A percentile compares a stretch with the other conserved stretches of the same genome.
phyloP scores from a whole-genome alignment of 2,329 filamentous ascomycete species.

The Lasiodiplodia citricola region DNA sequence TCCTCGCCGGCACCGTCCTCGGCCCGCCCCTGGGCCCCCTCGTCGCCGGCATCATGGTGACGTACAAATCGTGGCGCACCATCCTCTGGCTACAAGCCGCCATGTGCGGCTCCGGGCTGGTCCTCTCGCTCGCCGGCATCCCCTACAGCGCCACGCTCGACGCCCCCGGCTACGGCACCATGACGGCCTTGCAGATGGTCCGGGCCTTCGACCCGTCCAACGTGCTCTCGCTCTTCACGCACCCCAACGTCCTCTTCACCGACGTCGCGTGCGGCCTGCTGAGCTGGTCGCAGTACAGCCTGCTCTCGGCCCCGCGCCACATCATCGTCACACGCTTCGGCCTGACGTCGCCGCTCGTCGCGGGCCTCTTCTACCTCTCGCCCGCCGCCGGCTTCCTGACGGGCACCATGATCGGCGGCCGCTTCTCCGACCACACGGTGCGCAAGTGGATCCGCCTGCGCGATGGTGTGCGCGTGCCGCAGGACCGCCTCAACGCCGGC shows the following conservation, averaged over 20 bases:
- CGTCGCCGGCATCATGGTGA: conserved; percentile 40
- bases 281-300: conserved; percentile 32
- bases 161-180: not conserved
- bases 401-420: conserved; percentile 32
- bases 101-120: conserved; percentile 38
- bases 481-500: conserved; percentile 33
- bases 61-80: conserved; percentile 38
- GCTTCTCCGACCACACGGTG: conserved; percentile 33
- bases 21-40: conserved; percentile 49
- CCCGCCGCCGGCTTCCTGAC: conserved; percentile 33
- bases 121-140: conserved; percentile 36
- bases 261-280: conserved; percentile 34
- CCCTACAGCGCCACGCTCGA: conserved; percentile 22
- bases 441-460: conserved; percentile 29
- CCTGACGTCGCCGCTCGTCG: conserved; percentile 30
- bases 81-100: conserved; percentile 42
- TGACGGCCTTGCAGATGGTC: conserved; percentile 17
- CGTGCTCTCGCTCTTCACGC: conserved; percentile 32
- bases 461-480: conserved; percentile 31
- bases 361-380: conserved; percentile 34
- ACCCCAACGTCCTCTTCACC: conserved; percentile 35
- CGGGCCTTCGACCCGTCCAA: conserved; percentile 33
- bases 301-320: conserved; percentile 32
- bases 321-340: conserved; percentile 30
- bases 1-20: conserved; percentile 50